Base-by-base conservation (phyloP, 31 red algal genomes). In the Porphyra umbilicalis region DNA sequence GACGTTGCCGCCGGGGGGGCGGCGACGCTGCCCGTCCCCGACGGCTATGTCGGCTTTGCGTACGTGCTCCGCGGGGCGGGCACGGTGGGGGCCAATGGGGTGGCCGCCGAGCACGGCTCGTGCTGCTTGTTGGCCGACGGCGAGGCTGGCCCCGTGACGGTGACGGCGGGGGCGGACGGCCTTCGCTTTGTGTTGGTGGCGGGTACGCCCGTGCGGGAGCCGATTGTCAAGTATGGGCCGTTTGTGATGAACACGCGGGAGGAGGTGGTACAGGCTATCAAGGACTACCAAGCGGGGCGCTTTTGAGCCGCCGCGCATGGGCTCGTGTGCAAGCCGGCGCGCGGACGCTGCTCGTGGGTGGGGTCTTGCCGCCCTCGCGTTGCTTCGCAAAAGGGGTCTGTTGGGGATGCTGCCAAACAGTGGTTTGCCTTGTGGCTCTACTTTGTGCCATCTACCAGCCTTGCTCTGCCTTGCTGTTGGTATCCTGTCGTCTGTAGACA, bases 161-260 rank as follows among this genome's bases (percentile, higher is more conserved):
- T 39, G 42, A 87, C 35, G 1, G 57, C 57, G 0, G 83, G 86
- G 20, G 84, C 86, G 4, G 82, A 81, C 33, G 78, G 87, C 32
- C 78, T 86, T 37, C 85, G 92, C 75, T 91, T 97, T 86, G 83
- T 98, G 11, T 80, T 98, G 6, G 83, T 98, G 33, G 88, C 88
- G 35, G 96, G 96, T 31, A 39, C 88, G 35, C 96, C 96, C 46
- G 38, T 98, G 6, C 85, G 91, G 32, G 96, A 98, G 77, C 89
- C 96, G 2, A 80, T 98, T 15, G 89, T 88, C 25, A 91, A 98
- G 85, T 88, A 98, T 46, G 96, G 96, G 9, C 96, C 96, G 0
- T 94, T 98, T 88, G 96, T 98, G 8, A 98, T 98, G 96, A 98
- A 94, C 46, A 95, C 87, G 2, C 83, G 80, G 35, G 89, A 94